Conservation (phyloP, 257 asterid species). For the Nicotiana attenuata region DNA sequence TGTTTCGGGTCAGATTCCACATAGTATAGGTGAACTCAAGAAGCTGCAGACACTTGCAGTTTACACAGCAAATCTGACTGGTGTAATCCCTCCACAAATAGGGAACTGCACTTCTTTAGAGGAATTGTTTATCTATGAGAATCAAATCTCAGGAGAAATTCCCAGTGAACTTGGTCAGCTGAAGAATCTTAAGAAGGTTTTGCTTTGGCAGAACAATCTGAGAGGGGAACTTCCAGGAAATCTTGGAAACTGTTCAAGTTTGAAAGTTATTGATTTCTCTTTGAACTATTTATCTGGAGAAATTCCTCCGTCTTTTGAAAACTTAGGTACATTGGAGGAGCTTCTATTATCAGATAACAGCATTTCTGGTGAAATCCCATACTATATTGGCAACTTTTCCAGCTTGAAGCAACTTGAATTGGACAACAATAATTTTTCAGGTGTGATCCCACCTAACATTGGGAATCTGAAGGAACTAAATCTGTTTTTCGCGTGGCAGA, state of each 20-base stretch:
- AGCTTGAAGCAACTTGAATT: slow-evolving; percentile 55
- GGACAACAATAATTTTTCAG: slow-evolving; percentile 61
- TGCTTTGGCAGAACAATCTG: slow-evolving; percentile 60
- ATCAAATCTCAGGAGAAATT: slow-evolving; percentile 55
- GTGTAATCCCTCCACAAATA: slow-evolving; percentile 52
- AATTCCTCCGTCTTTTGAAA: slow-evolving; percentile 44
- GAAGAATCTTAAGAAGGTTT: slow-evolving; percentile 38
- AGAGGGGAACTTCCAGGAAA: slow-evolving; percentile 43
- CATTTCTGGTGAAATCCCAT: slow-evolving; percentile 49
- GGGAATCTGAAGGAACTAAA: slow-evolving; percentile 57
- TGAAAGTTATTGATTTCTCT: slow-evolving; percentile 52
- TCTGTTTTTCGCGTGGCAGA: slow-evolving; percentile 72
- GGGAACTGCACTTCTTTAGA: slow-evolving; percentile 57
- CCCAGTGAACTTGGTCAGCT: slow-evolving; percentile 48
- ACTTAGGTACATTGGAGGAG: slow-evolving; percentile 46
- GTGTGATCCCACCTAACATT: slow-evolving; percentile 50
- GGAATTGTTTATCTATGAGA: slow-evolving; percentile 50
- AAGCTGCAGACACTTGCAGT: slow-evolving; percentile 54
- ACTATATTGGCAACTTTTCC: slow-evolving; percentile 46
- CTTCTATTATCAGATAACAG: slow-evolving; percentile 59
- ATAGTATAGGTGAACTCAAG: slow-evolving; percentile 42
- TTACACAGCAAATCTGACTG: slow-evolving; percentile 58
- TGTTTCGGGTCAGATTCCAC: slow-evolving; percentile 55
- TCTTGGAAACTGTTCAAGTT: slow-evolving; percentile 54
- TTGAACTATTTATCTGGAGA: slow-evolving; percentile 52